Base-by-base conservation (phyloP, 768 basidiomycete species). In the Boletus edulis region DNA sequence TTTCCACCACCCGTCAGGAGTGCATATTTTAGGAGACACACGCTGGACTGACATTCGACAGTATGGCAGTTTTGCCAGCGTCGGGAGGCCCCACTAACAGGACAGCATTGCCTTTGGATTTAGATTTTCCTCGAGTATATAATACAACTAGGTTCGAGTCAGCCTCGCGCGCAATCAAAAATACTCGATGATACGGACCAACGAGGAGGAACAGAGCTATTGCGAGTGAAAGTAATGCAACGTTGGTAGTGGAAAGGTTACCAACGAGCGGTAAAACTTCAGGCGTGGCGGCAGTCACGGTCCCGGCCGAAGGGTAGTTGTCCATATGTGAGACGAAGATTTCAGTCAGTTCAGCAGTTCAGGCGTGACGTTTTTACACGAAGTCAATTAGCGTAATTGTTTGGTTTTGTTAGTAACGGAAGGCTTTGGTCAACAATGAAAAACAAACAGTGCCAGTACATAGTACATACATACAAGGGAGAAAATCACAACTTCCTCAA, bases 61-160 rank as follows among this genome's bases (percentile, higher is more conserved):
- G 66, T 38, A 93, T 83, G 18, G 89, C 78, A 1, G 91, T 93
- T 74, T 94, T 94, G 45, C 91, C 91, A 1, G 83, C 81, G 69
- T 91, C 89, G 7, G 85, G 78, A 38, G 85, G 76, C 3, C 91
- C 91, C 4, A 89, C 78, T n/a, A 94, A 74, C 5, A 94, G 70
- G n/a, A 94, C 64, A n/a, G 79, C 73, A 66, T 80, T 82, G 24
- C 86, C 84, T 65, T 71, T 74, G 1, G 79, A 69, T 41, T 67
- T 73, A 8, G 80, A 74, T 62, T 72, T 81, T 50, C 74, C 72
- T 13, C 70, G 68, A 43, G 67, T 74, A 20, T 81, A 69, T 35
- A 81, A 62, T 13, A 80, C 52, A 32, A 81, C 69, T 62, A 39
- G 78, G 81, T 83, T 31, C 3, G 17, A 50, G 54, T 71, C 49